Evolutionary conservation across 2,329 filamentous ascomycete species (phyloP), one percentile per base, ranked within the genome.

Genomic region (Immersiporthe knoxdaviesiana): DNA sequence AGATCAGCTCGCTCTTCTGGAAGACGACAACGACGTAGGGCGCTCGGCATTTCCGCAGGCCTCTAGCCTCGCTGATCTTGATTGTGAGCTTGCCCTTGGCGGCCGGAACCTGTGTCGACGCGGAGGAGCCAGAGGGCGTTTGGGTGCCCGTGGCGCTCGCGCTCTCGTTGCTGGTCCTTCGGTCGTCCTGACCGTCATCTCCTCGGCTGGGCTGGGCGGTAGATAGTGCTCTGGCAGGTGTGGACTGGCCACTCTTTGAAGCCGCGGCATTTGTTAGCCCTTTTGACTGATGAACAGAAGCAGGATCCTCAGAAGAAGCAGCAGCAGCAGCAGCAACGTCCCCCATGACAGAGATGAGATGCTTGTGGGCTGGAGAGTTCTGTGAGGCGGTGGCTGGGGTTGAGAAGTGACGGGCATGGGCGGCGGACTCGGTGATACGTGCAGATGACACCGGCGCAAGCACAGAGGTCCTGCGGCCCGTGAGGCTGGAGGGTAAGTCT

Each of bases 11-110:
- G 77, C 95, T 97, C 78, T 93, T 92, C 79, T 99, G 96, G 77
- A 98, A 99, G 35, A 97, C 94, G 70, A 92, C 97, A 14, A 99
- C 94, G 65, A 97, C 93, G 76, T 99, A 99, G 1, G 96, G 96
- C 76, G 97, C 93, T 70, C 90, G 89, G 77, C 93, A 93, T 69
- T 90, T 92, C 71, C 91, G 88, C 65, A 99, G 82, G 12, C 92
- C 93, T 75, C 93, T 88, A 62, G 92, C 96, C 79, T 97, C 93
- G 64, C 90, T 85, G 67, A 99, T 96, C 77, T 92, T 94, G 75
- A 99, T 92, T 44, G 91, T 92, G 68, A 99, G 84, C 79, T 96
- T 97, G 69, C 96, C 96, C 79, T 93, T 95, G 30, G 93, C 86
- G 30, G 90, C 84, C 12, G 90, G 90, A 6, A 91, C 88, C 30